Conservation (phyloP, 2,329 filamentous ascomycete genomes). For the Penicillium frequentans region DNA sequence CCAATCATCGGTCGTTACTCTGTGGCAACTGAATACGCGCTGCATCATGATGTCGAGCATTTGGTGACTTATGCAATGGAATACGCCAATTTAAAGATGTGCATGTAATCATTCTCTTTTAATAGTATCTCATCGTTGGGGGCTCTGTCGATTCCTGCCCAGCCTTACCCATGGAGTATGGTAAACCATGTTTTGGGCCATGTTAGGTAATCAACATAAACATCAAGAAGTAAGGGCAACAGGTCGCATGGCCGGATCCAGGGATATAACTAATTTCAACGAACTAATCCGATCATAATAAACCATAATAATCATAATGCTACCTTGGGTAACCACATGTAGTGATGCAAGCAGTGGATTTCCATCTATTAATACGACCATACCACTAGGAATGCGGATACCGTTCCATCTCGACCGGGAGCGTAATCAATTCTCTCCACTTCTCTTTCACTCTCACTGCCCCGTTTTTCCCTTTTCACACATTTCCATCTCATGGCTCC, state of each 20-base stretch:
- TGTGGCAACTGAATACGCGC: neutral
- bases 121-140: too few species aligned
- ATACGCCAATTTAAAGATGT: neutral
- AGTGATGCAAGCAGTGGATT: neutral
- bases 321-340: neutral
- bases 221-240: neutral
- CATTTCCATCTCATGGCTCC: slow-evolving; percentile 25
- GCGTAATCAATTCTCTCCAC: slow-evolving; percentile 1
- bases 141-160: neutral
- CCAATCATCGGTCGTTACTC: neutral
- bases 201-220: neutral
- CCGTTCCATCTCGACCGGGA: slow-evolving; percentile 1
- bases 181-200: too few species aligned
- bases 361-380: slow-evolving; percentile 5
- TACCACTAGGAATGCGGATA: slow-evolving; percentile 8
- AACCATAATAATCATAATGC: neutral
- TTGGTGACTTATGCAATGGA: neutral
- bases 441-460: slow-evolving; percentile 27
- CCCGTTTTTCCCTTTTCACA: slow-evolving; percentile 11
- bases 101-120: neutral
- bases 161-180: too few species aligned
- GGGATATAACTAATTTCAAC: neutral
- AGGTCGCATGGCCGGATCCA: neutral
- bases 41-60: neutral
- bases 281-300: too few species aligned